Base-by-base conservation (phyloP, 495 filamentous ascomycete genomes). In the Hypomontagnella monticulosa region DNA sequence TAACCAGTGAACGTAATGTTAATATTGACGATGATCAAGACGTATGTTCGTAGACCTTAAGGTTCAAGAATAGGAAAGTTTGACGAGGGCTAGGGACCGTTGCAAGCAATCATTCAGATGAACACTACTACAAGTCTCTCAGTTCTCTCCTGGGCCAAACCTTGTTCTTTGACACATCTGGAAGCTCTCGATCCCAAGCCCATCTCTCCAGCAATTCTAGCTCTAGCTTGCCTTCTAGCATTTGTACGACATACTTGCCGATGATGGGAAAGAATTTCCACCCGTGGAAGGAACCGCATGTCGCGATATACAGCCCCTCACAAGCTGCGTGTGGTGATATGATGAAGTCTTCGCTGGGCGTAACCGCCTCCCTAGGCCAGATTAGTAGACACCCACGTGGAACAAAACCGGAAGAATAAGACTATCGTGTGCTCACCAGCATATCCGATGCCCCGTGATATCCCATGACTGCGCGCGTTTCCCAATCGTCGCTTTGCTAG, bases 261-360 rank as follows among this genome's bases (percentile, higher is more conserved):
- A 89, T 75, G 10, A 83, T 80, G 0, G 86, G 85, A 55, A 88
- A 76, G 74, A 89, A 88, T 69, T 89, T 89, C 75, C 77, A 89
- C 6, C 79, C 76, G 49, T 84, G 81, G 58, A 82, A 83, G 16
- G 79, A 80, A 6, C 81, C 81, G n/a, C 67, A 77, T 4, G 74
- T 79, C 1, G 81, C 81, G 49, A 84, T 52, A 44, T 74, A 78
- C 0, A 84, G 63, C 23, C 80, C 80, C 34, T 76, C 66, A 34
- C 77, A 80, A 23, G 75, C 76, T 0, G 85, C 78, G 64, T 88
- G 86, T 14, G 79, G 73, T 23, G 78, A 80, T 53, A 88, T 86
- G 34, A 86, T 83, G 63, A 85, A 86, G 61, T 86, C 83, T 19
- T 85, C 78, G 56, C 76, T 81, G 1, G 84, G 80, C 2, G 76